Percentiles rank a stretch among this genome's conserved stretches.
Conservation (phyloP, 768 basidiomycete species). For the Baorangia bicolor region DNA sequence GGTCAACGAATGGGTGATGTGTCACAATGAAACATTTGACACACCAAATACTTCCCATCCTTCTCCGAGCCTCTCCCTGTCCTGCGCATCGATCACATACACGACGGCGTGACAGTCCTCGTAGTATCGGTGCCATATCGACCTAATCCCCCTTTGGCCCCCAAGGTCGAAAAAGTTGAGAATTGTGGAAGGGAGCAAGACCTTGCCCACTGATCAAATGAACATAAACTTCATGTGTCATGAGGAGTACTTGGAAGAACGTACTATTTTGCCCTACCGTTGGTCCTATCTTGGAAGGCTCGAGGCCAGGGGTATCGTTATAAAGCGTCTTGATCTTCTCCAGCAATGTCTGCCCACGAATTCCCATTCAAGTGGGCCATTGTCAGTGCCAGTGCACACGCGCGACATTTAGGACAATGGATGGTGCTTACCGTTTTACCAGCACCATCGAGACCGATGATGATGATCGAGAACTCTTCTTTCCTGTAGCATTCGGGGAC, state of each 20-base stretch:
- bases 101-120: slow-evolving; percentile 97
- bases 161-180: slow-evolving; percentile 98
- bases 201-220: slow-evolving; percentile 74
- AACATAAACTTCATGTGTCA: not conserved
- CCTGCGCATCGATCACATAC: slow-evolving; percentile 92
- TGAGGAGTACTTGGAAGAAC: slow-evolving; percentile 27
- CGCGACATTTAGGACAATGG: too few species aligned
- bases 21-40: slow-evolving; percentile 22
- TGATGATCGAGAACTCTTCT: slow-evolving; percentile 92
- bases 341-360: slow-evolving; percentile 61
- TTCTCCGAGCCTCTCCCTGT: slow-evolving; percentile 84
- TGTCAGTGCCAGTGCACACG: not conserved
- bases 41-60: slow-evolving; percentile 97
- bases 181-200: slow-evolving; percentile 88
- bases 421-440: slow-evolving; percentile 73
- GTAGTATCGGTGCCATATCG: slow-evolving; percentile 94
- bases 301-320: slow-evolving; percentile 81
- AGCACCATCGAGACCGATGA: slow-evolving; percentile 89
- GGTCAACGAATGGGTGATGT: not conserved
- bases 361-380: not conserved
- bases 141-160: slow-evolving; percentile 89
- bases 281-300: slow-evolving; percentile 91
- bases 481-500: slow-evolving; percentile 47
- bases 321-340: slow-evolving; percentile 95
- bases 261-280: slow-evolving; percentile 97